Percentiles rank a stretch among this genome's conserved stretches.
Evolutionary conservation across 2,329 filamentous ascomycete genomes (phyloP).

Genomic region (Emergomyces pasteurianus): DNA sequence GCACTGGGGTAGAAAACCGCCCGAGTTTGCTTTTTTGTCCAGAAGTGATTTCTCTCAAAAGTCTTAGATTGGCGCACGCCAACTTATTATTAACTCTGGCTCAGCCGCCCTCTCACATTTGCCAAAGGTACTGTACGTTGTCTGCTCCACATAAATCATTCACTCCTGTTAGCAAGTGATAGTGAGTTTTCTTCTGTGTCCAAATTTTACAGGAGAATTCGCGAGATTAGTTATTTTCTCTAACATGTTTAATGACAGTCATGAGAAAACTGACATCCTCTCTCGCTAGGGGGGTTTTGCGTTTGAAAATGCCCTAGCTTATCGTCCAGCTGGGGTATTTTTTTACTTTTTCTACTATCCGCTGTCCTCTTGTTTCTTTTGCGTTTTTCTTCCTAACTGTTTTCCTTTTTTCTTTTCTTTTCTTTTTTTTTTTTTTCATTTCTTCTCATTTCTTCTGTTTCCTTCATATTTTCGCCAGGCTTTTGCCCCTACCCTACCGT

Average conservation of each 20-base stretch:
- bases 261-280: neutral
- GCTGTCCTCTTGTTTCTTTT: no score
- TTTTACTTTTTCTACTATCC: no score
- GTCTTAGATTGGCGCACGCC: neutral
- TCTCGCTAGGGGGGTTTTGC: neutral
- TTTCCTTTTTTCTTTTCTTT: neutral
- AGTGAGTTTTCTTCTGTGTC: no score
- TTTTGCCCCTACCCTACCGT: neutral
- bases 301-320: neutral
- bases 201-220: no score
- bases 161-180: neutral
- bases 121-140: neutral
- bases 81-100: neutral
- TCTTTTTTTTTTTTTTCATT: no score
- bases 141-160: neutral
- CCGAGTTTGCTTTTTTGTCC: no score
- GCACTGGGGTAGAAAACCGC: neutral
- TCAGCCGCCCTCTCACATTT: neutral
- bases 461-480: neutral
- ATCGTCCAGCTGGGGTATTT: no score
- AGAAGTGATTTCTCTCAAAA: neutral
- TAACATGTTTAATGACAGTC: neutral
- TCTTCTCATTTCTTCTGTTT: neutral
- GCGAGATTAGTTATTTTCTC: neutral
- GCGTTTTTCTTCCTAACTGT: neutral